Evolutionary conservation across 2,329 filamentous ascomycete species (phyloP), one percentile per base, ranked within the genome.

Genomic region (Aphanocladium album): DNA sequence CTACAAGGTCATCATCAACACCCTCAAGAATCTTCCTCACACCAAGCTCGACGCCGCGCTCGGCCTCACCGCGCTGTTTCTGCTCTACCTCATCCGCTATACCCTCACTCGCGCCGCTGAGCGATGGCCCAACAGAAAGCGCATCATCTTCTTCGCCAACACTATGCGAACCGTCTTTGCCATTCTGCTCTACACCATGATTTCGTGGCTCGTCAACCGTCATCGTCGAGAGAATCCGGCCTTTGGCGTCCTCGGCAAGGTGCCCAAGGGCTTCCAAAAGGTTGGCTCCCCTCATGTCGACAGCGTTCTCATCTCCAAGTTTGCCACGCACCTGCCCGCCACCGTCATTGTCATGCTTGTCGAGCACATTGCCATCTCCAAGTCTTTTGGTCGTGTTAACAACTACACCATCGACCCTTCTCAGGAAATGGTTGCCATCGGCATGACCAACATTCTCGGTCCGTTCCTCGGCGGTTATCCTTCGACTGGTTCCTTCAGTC

Each of bases 81-180:
- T 93, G 74, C 83, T 98, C 8, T 97, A 96, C 69, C 62, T 85
- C 9, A 89, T 96, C 65, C 87, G 93, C 23, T 83, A 72, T 49
- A 74, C 71, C 8, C 91, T 91, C 74, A 86, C 80, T 33, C 82
- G 74, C 54, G 78, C 83, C 46, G 90, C 89, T 2, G 89, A 86
- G 74, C 88, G 85, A 67, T 84, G 83, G 63, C 91, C 91, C 0
- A 75, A 79, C 21, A 83, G 83, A 51, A 85, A 87, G 67, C 95
- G 91, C 76, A 64, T 88, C 2, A 89, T 89, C 74, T 98, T 98
- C 79, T 98, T 98, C 77, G 72, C 89, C n/a, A 90, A 89, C 46
- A 98, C 95, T 0, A 83, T 99, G 66, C 85, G 95, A 47, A 96
- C 93, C 0, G 91, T 88, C 1, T 96, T 97, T 69, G 89, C 96